Evolutionary conservation across 257 asterid genomes (phyloP).

Genomic region (Nicotiana sylvestris): DNA sequence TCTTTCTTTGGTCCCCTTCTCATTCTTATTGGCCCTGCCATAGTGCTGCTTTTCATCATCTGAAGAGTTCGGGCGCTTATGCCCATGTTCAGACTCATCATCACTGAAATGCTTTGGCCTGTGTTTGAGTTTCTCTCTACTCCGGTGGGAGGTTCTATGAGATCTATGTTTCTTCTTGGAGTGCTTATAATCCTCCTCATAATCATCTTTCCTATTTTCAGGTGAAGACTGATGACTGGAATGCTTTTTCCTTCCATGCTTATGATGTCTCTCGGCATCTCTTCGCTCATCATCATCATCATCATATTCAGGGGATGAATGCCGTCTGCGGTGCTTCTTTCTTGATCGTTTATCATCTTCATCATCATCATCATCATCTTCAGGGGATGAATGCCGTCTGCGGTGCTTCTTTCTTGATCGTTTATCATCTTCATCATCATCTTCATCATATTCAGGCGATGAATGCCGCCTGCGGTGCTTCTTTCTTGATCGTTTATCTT

Average conservation of each 20-base stretch:
- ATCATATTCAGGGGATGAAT: constrained; percentile 19
- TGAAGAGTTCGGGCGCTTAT: constrained; percentile 34
- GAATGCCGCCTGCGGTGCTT: constrained; percentile 32
- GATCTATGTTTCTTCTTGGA: constrained; percentile 47
- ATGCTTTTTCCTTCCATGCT: constrained; percentile 39
- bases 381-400: constrained; percentile 29
- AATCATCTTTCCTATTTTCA: constrained; percentile 25
- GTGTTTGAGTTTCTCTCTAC: constrained; percentile 33
- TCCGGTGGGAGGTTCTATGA: constrained; percentile 34
- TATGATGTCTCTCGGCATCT: constrained; percentile 17
- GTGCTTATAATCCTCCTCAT: constrained; percentile 21
- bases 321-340: constrained; percentile 37
- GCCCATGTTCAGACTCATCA: constrained; percentile 24
- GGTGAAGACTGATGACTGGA: constrained; percentile 36
- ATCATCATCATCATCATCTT: constrained; percentile 11
- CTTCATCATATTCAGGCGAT: constrained; percentile 15
- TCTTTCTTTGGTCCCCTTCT: constrained; percentile 26
- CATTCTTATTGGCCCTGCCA: constrained; percentile 9
- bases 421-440: not conserved
- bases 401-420: constrained; percentile 39
- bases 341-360: constrained; percentile 27
- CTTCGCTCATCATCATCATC: constrained; percentile 18
- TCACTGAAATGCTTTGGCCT: constrained; percentile 32
- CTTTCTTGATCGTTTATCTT: constrained; percentile 35
- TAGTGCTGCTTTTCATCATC: constrained; percentile 20